Conservation (phyloP, 2,329 filamentous ascomycete species). For the Fusarium sp. region DNA sequence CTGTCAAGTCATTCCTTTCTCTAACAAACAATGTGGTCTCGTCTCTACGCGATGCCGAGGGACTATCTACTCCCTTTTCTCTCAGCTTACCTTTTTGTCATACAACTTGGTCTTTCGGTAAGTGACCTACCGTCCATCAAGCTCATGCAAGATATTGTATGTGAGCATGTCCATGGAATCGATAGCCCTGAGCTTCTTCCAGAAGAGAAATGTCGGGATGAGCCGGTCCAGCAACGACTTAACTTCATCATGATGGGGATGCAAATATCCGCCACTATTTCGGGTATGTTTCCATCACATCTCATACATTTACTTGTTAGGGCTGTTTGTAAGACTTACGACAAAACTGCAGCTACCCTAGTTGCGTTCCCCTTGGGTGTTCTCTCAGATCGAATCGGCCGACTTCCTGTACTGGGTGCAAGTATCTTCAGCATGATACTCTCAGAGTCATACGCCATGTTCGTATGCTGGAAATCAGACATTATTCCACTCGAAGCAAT, state of each 20-base stretch:
- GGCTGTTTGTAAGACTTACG: not conserved
- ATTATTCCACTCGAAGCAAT: conserved; percentile 38
- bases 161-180: conserved; percentile 20
- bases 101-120: conserved; percentile 42
- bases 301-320: not conserved
- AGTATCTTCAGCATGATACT: conserved; percentile 41
- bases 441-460: conserved; percentile 35
- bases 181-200: conserved; percentile 13
- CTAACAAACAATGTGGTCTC: conserved; percentile 19
- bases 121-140: conserved; percentile 36
- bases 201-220: conserved; percentile 31
- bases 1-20: not conserved
- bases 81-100: conserved; percentile 34
- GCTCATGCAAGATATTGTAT: conserved; percentile 42
- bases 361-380: conserved; percentile 38
- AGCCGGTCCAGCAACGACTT: conserved; percentile 37
- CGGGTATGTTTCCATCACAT: conserved; percentile 3
- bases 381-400: conserved; percentile 38
- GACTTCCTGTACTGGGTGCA: conserved; percentile 39
- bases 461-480: conserved; percentile 34
- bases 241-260: conserved; percentile 36
- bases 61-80: conserved; percentile 37
- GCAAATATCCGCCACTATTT: conserved; percentile 35
- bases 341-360: conserved; percentile 28
- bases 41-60: conserved; percentile 20